Evolutionary conservation across 257 asterid species (phyloP), one percentile per base, ranked within the genome.

Genomic region (Cordia subcordata): DNA sequence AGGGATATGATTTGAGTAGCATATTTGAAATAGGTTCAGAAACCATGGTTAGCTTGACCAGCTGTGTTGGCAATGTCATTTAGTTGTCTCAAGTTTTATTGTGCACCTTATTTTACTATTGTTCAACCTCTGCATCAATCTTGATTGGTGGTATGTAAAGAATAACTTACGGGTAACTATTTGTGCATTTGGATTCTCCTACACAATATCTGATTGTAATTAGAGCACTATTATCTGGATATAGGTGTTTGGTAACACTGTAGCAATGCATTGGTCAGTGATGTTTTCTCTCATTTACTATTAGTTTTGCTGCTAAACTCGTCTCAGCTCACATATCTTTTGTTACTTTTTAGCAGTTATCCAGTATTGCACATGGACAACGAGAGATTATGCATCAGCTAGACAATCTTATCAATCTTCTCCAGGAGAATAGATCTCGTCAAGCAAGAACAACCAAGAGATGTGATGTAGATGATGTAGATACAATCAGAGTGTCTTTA

Each of bases 371-470:
- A 17, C 80, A 94, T 10, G 81, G 93, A n/a, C 99, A 93, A 38
- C 90, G 87, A 56, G 96, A 93, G 77, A 72, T 85, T 40, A 76
- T 90, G 76, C 90, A 82, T 55, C 96, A 87, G 75, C 72, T 90
- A 53, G 97, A 85, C 49, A 85, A 75, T 45, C 86, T 93, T 20
- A 79, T 63, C 73, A 85, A 55, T 54, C 75, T 85, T 65, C 61
- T 93, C 9, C 86, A 71, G 0, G 76, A 73, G 38, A 67, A 58
- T 55, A 15, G 52, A 18, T 44, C 60, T 8, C 51, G 32, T 4
- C 71, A 71, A 19, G 50, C 69, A 5, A 62, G 58, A 50, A 57
- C 54, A 42, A 23, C 23, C 60, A 63, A 70, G 62, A 68, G 57
- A 22, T 54, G 54, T 11, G 73, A 66, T 22, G 61, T 22, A 21